Percentiles rank a stretch among this genome's conserved stretches.
phyloP scores from a whole-genome alignment of 2,329 filamentous ascomycete genomes.

The Tricladium varicosporioides region DNA sequence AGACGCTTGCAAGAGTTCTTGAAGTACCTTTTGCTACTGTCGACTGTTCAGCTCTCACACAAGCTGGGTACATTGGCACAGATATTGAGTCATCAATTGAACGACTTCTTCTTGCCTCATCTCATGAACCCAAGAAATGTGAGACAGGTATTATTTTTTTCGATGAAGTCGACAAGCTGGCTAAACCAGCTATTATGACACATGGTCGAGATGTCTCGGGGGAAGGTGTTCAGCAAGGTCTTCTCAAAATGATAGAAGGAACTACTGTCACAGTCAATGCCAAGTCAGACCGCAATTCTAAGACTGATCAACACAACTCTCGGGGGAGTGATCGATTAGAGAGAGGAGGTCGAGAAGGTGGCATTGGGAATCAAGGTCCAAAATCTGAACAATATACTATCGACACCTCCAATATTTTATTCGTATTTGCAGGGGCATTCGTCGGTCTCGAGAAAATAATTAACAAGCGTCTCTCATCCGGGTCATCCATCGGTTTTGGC shows the following conservation, averaged over 20 bases:
- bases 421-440: slow-evolving; percentile 95
- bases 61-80: slow-evolving; percentile 96
- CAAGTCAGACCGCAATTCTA: slow-evolving; percentile 60
- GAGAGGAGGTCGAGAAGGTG: slow-evolving; percentile 17
- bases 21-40: slow-evolving; percentile 94
- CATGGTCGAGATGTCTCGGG: slow-evolving; percentile 94
- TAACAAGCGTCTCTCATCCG: slow-evolving; percentile 80
- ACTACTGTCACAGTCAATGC: slow-evolving; percentile 90
- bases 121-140: slow-evolving; percentile 80
- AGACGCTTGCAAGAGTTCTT: slow-evolving; percentile 83
- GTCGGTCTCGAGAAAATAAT: slow-evolving; percentile 87
- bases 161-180: slow-evolving; percentile 97
- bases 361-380: slow-evolving; percentile 12
- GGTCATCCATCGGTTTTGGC: slow-evolving; percentile 84
- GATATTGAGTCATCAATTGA: slow-evolving; percentile 97
- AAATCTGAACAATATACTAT: slow-evolving; percentile 61
- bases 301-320: slow-evolving; percentile 13
- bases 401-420: slow-evolving; percentile 93
- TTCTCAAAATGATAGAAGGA: slow-evolving; percentile 94
- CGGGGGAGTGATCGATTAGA: slow-evolving; percentile 29
- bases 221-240: slow-evolving; percentile 92
- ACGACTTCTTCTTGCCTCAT: slow-evolving; percentile 81
- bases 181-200: slow-evolving; percentile 69
- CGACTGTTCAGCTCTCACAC: slow-evolving; percentile 93
- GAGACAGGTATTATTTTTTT: slow-evolving; percentile 93